Conservation (phyloP, 805 yeast species). For the Yarrowia sp. region DNA sequence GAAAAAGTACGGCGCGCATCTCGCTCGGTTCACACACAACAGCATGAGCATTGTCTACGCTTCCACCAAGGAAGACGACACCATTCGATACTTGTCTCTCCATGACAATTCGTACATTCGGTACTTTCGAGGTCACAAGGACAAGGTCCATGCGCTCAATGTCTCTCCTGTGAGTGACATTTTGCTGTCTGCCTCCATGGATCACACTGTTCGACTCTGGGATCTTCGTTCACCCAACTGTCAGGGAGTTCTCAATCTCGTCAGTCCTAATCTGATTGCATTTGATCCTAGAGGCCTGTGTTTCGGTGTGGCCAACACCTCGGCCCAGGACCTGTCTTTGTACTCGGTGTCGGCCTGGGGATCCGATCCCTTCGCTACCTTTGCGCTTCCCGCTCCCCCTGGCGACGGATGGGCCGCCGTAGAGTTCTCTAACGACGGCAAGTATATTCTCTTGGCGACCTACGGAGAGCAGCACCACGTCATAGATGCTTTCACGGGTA, state of each 20-base stretch:
- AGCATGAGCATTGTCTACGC: constrained; percentile 78
- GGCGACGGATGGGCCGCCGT: constrained; percentile 62
- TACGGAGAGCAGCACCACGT: constrained; percentile 65
- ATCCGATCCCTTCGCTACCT: constrained; percentile 61
- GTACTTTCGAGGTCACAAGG: constrained; percentile 87
- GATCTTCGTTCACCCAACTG: constrained; percentile 74
- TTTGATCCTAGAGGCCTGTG: constrained; percentile 86
- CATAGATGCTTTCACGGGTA: constrained; percentile 74
- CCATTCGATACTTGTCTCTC: constrained; percentile 73
- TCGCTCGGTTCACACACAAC: constrained; percentile 82
- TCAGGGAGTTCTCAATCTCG: constrained; percentile 65
- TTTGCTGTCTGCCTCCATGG: constrained; percentile 72
- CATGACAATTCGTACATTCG: constrained; percentile 80
- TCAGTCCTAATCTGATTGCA: constrained; percentile 65
- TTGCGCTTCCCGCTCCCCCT: constrained; percentile 52
- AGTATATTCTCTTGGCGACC: constrained; percentile 63
- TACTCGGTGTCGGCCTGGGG: constrained; percentile 68
- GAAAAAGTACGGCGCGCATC: constrained; percentile 90
- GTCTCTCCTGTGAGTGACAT: constrained; percentile 73
- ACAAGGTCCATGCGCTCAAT: constrained; percentile 73
- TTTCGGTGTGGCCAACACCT: constrained; percentile 64
- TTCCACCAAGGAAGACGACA: constrained; percentile 76
- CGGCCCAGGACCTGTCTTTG: constrained; percentile 53
- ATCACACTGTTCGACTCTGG: constrained; percentile 86
- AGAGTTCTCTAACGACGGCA: constrained; percentile 83